These are phyloP conservation scores for Silene conica DNA, from an alignment of 148 eudicot genomes.

Conservation along the genomic window DNA sequence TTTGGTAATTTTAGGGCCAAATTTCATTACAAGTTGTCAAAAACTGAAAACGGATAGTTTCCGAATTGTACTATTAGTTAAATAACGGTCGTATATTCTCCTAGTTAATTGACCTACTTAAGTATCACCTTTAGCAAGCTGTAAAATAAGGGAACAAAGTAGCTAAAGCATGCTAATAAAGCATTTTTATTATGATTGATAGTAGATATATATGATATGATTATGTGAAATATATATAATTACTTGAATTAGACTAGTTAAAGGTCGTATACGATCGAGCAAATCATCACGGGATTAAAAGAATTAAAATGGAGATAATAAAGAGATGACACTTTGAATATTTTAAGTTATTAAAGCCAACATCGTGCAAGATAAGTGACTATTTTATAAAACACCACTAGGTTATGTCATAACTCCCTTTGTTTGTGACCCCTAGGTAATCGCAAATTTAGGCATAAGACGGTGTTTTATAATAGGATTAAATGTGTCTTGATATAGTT, in stretches of 20 bases:
- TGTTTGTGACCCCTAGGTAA: too few relatives aligned
- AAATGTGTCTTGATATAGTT: too few relatives aligned
- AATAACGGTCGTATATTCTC: too few relatives aligned
- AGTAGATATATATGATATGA: background rate
- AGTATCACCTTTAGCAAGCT: background rate
- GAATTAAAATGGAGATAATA: background rate
- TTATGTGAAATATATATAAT: background rate
- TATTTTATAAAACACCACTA: too few relatives aligned
- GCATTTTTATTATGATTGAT: background rate
- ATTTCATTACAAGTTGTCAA: too few relatives aligned
- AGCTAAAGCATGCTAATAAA: background rate
- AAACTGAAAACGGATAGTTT: too few relatives aligned
- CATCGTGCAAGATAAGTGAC: background rate
- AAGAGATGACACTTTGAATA: background rate
- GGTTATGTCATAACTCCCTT: too few relatives aligned
- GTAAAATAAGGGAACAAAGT: background rate
- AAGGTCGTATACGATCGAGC: background rate
- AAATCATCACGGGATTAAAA: background rate
- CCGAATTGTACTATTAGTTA: too few relatives aligned
- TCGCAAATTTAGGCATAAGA: too few relatives aligned
- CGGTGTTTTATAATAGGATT: too few relatives aligned
- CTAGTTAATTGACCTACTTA: too few relatives aligned
- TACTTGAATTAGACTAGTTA: background rate
- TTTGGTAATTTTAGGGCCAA: too few relatives aligned
- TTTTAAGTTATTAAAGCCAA: background rate